These are phyloP conservation scores for Colletotrichum phormii DNA, from an alignment of 2,329 filamentous ascomycete genomes.

Conservation along the genomic window DNA sequence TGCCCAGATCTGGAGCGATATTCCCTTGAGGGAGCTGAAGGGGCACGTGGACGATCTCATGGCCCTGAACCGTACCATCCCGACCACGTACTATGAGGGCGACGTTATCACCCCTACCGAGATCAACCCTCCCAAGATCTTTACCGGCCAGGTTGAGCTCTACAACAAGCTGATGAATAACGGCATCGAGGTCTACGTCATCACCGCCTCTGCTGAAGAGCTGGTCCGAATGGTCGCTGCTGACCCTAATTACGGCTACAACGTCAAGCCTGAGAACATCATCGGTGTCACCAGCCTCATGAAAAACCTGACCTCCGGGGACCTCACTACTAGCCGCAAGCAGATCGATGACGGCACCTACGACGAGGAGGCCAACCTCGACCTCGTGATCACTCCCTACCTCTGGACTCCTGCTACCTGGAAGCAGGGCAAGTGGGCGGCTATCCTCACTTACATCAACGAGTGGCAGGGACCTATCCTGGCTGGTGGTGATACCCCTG, in stretches of 20 bases:
- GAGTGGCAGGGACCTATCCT: conserved; percentile 56
- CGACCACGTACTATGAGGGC: conserved; percentile 50
- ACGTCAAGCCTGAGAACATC: conserved; percentile 56
- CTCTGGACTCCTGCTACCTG: conserved; percentile 57
- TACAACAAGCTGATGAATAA: conserved; percentile 56
- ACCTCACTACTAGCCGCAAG: conserved; percentile 51
- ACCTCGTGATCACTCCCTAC: conserved; percentile 52
- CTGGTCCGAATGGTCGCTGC: conserved; percentile 59
- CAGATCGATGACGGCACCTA: conserved; percentile 53
- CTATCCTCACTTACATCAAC: conserved; percentile 55
- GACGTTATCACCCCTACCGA: conserved; percentile 44
- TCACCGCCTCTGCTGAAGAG: conserved; percentile 55
- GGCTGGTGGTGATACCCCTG: conserved; percentile 56
- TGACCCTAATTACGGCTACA: conserved; percentile 58
- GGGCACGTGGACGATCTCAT: conserved; percentile 60
- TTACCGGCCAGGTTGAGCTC: conserved; percentile 54
- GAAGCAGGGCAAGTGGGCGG: conserved; percentile 57
- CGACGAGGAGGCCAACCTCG: conserved; percentile 49
- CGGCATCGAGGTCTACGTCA: conserved; percentile 56
- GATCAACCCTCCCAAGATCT: conserved; percentile 50
- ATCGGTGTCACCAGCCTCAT: conserved; percentile 56
- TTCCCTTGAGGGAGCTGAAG: conserved; percentile 57
- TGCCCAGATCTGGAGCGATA: conserved; percentile 54
- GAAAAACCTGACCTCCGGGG: conserved; percentile 43
- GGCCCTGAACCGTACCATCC: conserved; percentile 51